phyloP scores from a whole-genome alignment of 441 rosid species.

The Isatis lusitanica region DNA sequence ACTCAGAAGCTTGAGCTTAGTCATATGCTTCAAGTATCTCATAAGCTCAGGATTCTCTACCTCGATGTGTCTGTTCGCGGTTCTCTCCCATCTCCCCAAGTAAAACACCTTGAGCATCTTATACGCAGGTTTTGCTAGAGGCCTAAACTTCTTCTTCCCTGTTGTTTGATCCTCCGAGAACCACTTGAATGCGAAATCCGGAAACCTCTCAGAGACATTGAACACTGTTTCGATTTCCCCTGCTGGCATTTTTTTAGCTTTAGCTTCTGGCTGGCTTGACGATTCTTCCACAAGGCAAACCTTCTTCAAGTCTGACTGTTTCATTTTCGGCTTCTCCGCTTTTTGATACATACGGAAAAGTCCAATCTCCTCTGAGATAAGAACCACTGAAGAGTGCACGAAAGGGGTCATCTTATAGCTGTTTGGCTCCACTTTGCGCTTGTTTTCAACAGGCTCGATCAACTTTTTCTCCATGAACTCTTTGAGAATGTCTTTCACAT shows the following conservation, averaged over 20 bases:
- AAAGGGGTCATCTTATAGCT: constrained; percentile 41
- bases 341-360: constrained; percentile 17
- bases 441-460: constrained; percentile 36
- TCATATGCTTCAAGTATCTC: constrained; percentile 44
- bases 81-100: constrained; percentile 57
- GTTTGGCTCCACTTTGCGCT: constrained; percentile 20
- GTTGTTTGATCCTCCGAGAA: constrained; percentile 19
- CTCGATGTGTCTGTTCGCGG: constrained; percentile 46
- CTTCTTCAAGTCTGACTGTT: not conserved
- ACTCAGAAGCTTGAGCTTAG: constrained; percentile 45
- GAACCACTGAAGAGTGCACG: constrained; percentile 43
- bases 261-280: constrained; percentile 15
- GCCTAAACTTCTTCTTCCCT: constrained; percentile 29
- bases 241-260: not conserved
- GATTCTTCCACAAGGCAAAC: constrained; percentile 40
- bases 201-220: constrained; percentile 43
- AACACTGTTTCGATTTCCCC: constrained; percentile 41
- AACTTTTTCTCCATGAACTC: constrained; percentile 23
- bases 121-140: constrained; percentile 30
- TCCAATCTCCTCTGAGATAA: constrained; percentile 14
- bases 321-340: constrained; percentile 29
- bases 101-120: constrained; percentile 41
- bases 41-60: constrained; percentile 50
- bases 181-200: constrained; percentile 42
- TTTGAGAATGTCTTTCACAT: constrained; percentile 22